Percentiles rank a stretch among this genome's conserved stretches.
Evolutionary conservation across 1,284 basidiomycete genomes (phyloP).

Genomic region (Boletus sp.): DNA sequence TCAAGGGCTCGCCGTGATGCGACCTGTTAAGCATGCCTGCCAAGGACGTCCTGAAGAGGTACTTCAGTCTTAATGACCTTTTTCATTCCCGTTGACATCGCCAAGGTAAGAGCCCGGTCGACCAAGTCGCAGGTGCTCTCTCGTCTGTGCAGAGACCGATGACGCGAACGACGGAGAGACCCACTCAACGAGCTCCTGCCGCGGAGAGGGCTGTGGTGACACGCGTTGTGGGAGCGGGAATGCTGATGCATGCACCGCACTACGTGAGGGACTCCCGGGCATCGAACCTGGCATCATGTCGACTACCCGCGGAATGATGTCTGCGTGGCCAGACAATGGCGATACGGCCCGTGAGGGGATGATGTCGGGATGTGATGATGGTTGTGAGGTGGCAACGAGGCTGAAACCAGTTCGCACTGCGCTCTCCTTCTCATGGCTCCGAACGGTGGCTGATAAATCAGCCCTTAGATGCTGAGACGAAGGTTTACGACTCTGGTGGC

Average conservation of each 20-base stretch:
- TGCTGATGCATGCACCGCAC: constrained; percentile 8
- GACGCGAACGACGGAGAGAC: constrained; percentile 8
- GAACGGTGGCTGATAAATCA: constrained; percentile 30
- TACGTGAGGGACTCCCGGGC: constrained; percentile 16
- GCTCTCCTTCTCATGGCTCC: constrained; percentile 28
- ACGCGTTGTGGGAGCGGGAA: constrained; percentile 21
- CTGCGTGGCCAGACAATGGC: constrained; percentile 22
- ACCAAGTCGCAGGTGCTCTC: constrained; percentile 14
- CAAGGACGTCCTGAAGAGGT: constrained; percentile 7
- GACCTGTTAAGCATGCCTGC: constrained; percentile 6
- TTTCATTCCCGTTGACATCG: constrained; percentile 35
- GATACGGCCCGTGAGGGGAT: constrained; percentile 25
- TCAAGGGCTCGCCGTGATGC: constrained; percentile 4
- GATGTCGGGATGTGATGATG: constrained; percentile 24
- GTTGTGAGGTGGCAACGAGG: constrained; percentile 33
- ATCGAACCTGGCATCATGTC: constrained; percentile 18
- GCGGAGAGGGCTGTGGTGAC: constrained; percentile 33
- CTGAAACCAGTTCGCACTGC: constrained; percentile 30
- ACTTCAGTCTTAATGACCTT: constrained; percentile 7
- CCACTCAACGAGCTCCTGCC: constrained; percentile 31
- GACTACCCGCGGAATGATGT: constrained; percentile 20
- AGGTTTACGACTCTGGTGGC: constrained; percentile 30
- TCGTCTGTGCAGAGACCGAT: constrained; percentile 18
- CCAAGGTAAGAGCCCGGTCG: constrained; percentile 26
- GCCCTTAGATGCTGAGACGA: constrained; percentile 32